Percentiles rank a stretch among this genome's conserved stretches.
These are phyloP conservation scores for Boletus eberwhitei DNA, from an alignment of 768 basidiomycete species.

Conservation along the genomic window DNA sequence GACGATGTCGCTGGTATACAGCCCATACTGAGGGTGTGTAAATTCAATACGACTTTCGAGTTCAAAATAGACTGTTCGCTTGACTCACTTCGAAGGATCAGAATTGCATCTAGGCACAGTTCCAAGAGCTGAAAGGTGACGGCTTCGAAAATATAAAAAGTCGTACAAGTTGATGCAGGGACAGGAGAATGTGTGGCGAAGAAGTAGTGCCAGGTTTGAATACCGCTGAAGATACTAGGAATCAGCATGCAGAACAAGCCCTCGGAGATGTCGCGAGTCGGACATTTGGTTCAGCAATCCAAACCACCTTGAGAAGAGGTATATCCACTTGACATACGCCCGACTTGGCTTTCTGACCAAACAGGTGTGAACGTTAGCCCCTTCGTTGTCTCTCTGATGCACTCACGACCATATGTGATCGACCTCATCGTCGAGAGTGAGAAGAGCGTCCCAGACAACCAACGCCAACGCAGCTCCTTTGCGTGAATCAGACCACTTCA, in stretches of 20 bases:
- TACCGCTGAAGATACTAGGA: not conserved
- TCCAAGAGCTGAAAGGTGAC: conserved; percentile 10
- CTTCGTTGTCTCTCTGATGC: not conserved
- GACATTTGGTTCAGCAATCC: conserved; percentile 19
- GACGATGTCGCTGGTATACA: conserved; percentile 5
- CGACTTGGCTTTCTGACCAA: conserved; percentile 7
- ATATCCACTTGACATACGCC: conserved; percentile 18
- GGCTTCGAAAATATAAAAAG: not conserved
- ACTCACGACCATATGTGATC: conserved; percentile 23
- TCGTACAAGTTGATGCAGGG: conserved; percentile 1
- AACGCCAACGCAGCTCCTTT: conserved; percentile 10
- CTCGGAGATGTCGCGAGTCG: not conserved
- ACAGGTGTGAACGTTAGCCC: not conserved
- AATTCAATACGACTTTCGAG: not conserved
- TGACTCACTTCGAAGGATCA: conserved; percentile 21
- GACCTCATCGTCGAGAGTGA: conserved; percentile 17
- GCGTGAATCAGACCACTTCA: not conserved
- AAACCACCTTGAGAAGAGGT: conserved; percentile 23
- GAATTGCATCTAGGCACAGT: conserved; percentile 11
- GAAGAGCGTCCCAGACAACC: conserved; percentile 15
- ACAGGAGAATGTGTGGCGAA: not conserved
- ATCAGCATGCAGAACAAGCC: conserved; percentile 1
- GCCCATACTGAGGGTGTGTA: conserved; percentile 8
- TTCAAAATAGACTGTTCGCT: not conserved
- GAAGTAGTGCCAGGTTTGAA: not conserved